Evolutionary conservation across 2,329 filamentous ascomycete species (phyloP).

Genomic region (Aspergillus carbonarius): DNA sequence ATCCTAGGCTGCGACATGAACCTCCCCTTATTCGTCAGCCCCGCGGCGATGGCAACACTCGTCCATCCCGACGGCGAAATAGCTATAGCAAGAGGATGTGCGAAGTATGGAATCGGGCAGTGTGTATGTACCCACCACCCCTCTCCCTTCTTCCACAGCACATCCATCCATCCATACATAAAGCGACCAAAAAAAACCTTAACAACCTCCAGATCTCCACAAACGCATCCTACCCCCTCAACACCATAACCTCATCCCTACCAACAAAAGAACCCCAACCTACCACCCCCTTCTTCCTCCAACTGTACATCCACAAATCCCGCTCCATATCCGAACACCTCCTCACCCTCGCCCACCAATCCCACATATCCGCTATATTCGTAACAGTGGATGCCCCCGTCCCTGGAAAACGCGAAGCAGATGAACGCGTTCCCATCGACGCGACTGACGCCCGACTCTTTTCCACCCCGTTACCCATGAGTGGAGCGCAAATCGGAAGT

Average conservation of each 20-base stretch:
- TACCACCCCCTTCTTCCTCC: constrained; percentile 48
- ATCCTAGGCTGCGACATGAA: constrained; percentile 56
- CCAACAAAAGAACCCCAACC: constrained; percentile 27
- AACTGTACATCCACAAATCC: constrained; percentile 56
- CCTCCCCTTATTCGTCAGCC: constrained; percentile 63
- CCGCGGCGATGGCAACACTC: constrained; percentile 63
- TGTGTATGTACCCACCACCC: constrained; percentile 40
- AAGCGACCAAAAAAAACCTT: no score
- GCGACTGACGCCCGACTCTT: constrained; percentile 45
- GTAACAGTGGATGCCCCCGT: constrained; percentile 59
- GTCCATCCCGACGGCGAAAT: constrained; percentile 66
- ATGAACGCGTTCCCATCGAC: constrained; percentile 51
- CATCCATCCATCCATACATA: no score
- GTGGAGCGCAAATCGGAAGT: constrained; percentile 38
- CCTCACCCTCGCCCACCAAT: constrained; percentile 42
- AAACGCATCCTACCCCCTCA: constrained; percentile 59
- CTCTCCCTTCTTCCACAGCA: no score
- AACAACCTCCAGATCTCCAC: constrained; percentile 64
- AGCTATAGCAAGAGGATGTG: constrained; percentile 56
- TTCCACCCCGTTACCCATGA: constrained; percentile 45
- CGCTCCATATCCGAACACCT: constrained; percentile 50
- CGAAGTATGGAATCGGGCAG: constrained; percentile 55
- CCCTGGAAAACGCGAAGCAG: constrained; percentile 56
- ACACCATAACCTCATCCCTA: constrained; percentile 52
- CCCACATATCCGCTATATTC: constrained; percentile 48